A percentile compares a stretch with the other conserved stretches of the same genome.
Conservation (phyloP, 805 yeast species). For the Metschnikowia continentalis region DNA sequence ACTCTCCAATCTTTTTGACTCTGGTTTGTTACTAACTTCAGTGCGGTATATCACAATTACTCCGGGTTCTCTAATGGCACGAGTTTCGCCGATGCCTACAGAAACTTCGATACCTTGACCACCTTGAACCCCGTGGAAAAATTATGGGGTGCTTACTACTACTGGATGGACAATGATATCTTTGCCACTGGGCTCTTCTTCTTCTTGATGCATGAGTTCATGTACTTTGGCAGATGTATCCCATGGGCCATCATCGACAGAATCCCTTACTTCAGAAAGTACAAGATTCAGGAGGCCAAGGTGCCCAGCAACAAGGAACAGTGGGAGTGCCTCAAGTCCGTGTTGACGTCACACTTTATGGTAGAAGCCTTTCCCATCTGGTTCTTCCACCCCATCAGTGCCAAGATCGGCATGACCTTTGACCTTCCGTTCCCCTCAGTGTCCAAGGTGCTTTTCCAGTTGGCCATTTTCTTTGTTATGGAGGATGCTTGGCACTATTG, state of each 20-base stretch:
- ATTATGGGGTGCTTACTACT: conserved; percentile 54
- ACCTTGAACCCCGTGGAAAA: conserved; percentile 39
- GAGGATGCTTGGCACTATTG: conserved; percentile 62
- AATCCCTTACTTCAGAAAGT: conserved; percentile 48
- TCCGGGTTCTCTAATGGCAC: conserved; percentile 30
- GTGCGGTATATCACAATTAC: conserved; percentile 34
- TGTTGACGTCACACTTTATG: conserved; percentile 50
- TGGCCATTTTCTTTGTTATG: conserved; percentile 46
- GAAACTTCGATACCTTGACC: conserved; percentile 16
- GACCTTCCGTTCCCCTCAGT: conserved; percentile 52
- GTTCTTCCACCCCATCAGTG: conserved; percentile 57
- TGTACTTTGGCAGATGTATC: conserved; percentile 54
- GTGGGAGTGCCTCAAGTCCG: conserved; percentile 60
- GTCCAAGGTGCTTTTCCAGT: conserved; percentile 39
- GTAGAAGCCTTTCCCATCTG: conserved; percentile 61
- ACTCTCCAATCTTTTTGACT: no score
- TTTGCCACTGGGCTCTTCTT: conserved; percentile 56
- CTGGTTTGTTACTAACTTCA: conserved; percentile 15
- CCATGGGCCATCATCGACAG: conserved; percentile 57
- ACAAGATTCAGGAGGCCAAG: conserved; percentile 52
- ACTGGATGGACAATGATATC: conserved; percentile 49
- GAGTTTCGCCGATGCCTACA: conserved; percentile 25
- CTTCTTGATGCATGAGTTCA: conserved; percentile 52
- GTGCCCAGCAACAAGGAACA: conserved; percentile 53
- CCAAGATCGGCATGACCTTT: conserved; percentile 44